Conservation (phyloP, 129 eudicot genomes). For the Chrysanthemum makinoi region DNA sequence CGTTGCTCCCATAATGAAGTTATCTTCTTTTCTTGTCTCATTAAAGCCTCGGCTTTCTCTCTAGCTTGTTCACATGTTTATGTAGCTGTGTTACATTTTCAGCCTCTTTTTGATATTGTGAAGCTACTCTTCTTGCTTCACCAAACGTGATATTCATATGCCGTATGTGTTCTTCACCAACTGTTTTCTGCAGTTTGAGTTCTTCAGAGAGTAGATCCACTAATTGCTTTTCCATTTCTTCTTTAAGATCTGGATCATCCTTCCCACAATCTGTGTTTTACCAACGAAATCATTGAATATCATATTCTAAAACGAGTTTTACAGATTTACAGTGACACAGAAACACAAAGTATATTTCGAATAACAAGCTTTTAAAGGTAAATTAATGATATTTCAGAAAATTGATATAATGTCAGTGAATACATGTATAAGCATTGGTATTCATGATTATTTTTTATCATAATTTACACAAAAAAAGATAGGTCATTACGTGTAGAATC, state of each 20-base stretch:
- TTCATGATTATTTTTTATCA: too few species aligned
- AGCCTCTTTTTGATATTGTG: slow-evolving; percentile 77
- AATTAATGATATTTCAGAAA: background rate
- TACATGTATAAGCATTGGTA: too few species aligned
- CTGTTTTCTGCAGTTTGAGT: slow-evolving; percentile 61
- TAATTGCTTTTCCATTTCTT: slow-evolving; percentile 86
- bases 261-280: slow-evolving; percentile 66
- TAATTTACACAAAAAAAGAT: too few species aligned
- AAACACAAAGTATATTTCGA: background rate
- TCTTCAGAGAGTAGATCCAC: slow-evolving; percentile 77
- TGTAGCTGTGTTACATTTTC: slow-evolving; percentile 79
- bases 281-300: background rate
- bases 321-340: background rate
- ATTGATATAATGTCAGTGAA: background rate
- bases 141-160: slow-evolving; percentile 76
- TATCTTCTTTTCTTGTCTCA: slow-evolving; percentile 67
- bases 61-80: slow-evolving; percentile 80
- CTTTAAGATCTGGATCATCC: slow-evolving; percentile 77
- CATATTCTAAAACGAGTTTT: background rate
- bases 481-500: too few species aligned
- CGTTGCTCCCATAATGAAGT: slow-evolving; percentile 74
- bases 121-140: slow-evolving; percentile 75
- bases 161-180: slow-evolving; percentile 54
- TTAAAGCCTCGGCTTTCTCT: slow-evolving; percentile 60
- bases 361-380: background rate